A percentile compares a stretch with the other conserved stretches of the same genome.
Conservation (phyloP, 2,329 filamentous ascomycete species). For the Paecilomyces variotii region DNA sequence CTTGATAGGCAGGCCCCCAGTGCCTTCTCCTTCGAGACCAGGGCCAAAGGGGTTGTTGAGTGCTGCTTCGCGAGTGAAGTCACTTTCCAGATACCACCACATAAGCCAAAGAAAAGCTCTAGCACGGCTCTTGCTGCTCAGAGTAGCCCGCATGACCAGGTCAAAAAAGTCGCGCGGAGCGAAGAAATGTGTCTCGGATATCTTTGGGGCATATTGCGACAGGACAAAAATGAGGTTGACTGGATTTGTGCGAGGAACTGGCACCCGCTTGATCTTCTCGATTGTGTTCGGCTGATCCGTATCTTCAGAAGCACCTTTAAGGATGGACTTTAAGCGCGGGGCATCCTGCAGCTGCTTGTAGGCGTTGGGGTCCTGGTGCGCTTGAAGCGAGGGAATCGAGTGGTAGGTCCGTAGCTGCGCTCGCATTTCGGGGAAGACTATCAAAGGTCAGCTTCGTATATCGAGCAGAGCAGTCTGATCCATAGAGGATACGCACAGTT, state of each 20-base stretch:
- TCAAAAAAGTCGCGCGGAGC: slow-evolving; percentile 87
- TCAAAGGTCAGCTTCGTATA: slow-evolving; percentile 1
- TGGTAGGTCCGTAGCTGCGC: slow-evolving; percentile 96
- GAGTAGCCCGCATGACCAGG: slow-evolving; percentile 80
- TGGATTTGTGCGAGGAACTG: slow-evolving; percentile 79
- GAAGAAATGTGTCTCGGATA: slow-evolving; percentile 88
- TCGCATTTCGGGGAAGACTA: slow-evolving; percentile 98
- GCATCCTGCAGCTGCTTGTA: slow-evolving; percentile 98
- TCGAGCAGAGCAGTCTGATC: not conserved
- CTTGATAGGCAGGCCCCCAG: slow-evolving; percentile 38
- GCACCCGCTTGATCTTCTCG: slow-evolving; percentile 65
- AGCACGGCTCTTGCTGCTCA: slow-evolving; percentile 75
- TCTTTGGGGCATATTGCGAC: slow-evolving; percentile 78
- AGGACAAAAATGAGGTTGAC: slow-evolving; percentile 97
- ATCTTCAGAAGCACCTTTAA: slow-evolving; percentile 94
- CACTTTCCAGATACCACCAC: slow-evolving; percentile 98
- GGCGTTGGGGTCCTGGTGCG: slow-evolving; percentile 85
- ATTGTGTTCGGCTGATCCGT: slow-evolving; percentile 74
- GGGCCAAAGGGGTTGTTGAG: slow-evolving; percentile 83
- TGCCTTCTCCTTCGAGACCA: slow-evolving; percentile 35
- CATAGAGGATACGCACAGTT: slow-evolving; percentile 60
- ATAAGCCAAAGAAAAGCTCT: slow-evolving; percentile 92
- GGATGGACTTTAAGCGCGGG: slow-evolving; percentile 87
- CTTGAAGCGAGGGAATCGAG: slow-evolving; percentile 91
- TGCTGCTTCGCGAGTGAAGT: slow-evolving; percentile 82